Conservation (phyloP, 805 yeast genomes). For the Metschnikowia baotianmanensis region DNA sequence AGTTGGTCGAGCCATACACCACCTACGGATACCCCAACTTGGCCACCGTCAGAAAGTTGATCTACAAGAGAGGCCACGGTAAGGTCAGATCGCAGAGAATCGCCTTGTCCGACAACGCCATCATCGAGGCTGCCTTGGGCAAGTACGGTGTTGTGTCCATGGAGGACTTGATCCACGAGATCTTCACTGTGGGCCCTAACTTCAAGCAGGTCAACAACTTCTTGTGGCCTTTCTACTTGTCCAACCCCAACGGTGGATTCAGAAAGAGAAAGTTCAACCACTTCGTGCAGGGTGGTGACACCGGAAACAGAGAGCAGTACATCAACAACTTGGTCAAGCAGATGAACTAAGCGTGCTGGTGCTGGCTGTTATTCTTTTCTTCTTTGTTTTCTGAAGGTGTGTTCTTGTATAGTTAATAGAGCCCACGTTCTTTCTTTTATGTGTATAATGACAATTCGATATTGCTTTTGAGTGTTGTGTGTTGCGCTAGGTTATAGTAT, state of each 20-base stretch:
- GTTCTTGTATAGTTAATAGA: conserved; percentile 13
- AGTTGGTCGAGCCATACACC: conserved; percentile 93
- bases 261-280: conserved; percentile 97
- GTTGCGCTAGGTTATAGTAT: too few relatives aligned
- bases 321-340: conserved; percentile 92
- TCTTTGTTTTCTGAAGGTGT: conserved; percentile 7
- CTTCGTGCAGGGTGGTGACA: conserved; percentile 97
- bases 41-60: conserved; percentile 86
- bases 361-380: not conserved
- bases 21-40: conserved; percentile 97
- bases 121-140: conserved; percentile 86
- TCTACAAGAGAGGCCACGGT: conserved; percentile 98
- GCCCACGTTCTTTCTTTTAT: conserved; percentile 4
- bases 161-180: conserved; percentile 95
- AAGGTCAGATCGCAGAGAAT: conserved; percentile 95
- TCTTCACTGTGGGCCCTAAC: conserved; percentile 96
- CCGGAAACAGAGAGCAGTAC: conserved; percentile 97
- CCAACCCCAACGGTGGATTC: conserved; percentile 98
- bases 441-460: conserved; percentile 6
- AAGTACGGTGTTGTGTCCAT: conserved; percentile 88
- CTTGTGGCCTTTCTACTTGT: conserved; percentile 96
- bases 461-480: too few relatives aligned
- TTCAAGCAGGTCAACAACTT: conserved; percentile 98
- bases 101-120: conserved; percentile 81
- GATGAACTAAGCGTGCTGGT: conserved; percentile 65